Evolutionary conservation across 2,329 filamentous ascomycete species (phyloP).

Genomic region (Alternaria brassicae): DNA sequence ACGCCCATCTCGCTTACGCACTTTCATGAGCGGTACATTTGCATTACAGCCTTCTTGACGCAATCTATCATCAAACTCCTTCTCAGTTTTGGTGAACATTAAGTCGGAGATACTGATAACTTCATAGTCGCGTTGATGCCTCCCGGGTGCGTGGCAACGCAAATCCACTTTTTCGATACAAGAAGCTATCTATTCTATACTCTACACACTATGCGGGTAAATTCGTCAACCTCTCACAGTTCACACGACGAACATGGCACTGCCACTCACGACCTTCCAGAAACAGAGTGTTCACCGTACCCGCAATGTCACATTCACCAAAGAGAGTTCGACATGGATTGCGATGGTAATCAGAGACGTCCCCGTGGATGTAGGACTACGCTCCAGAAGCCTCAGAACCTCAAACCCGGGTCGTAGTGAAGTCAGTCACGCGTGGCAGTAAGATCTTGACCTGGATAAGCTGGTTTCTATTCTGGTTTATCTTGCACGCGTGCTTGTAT

Average conservation of each 20-base stretch:
- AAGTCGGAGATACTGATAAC: neutral
- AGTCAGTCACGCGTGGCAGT: slow-evolving; percentile 39
- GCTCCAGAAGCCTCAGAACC: slow-evolving; percentile 17
- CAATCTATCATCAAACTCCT: neutral
- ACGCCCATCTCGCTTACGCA: neutral
- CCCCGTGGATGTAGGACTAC: slow-evolving; percentile 12
- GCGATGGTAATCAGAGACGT: slow-evolving; percentile 31
- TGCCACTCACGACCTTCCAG: slow-evolving; percentile 25
- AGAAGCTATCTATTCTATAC: slow-evolving; percentile 32
- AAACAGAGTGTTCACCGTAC: slow-evolving; percentile 25
- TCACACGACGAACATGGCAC: slow-evolving; percentile 20
- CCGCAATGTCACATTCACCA: slow-evolving; percentile 19
- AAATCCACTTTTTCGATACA: slow-evolving; percentile 21
- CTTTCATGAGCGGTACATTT: neutral
- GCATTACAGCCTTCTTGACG: neutral
- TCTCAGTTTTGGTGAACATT: neutral
- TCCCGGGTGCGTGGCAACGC: slow-evolving; percentile 9
- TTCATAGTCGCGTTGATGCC: neutral
- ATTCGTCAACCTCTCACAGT: slow-evolving; percentile 31
- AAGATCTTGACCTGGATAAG: slow-evolving; percentile 17
- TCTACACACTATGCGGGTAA: slow-evolving; percentile 43
- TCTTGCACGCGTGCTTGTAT: slow-evolving; percentile 35
- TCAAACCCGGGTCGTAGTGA: slow-evolving; percentile 27
- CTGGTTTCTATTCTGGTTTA: slow-evolving; percentile 31
- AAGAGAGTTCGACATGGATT: slow-evolving; percentile 13